Evolutionary conservation across 331 rosid genomes (phyloP).

Genomic region (Quercus lobata): DNA sequence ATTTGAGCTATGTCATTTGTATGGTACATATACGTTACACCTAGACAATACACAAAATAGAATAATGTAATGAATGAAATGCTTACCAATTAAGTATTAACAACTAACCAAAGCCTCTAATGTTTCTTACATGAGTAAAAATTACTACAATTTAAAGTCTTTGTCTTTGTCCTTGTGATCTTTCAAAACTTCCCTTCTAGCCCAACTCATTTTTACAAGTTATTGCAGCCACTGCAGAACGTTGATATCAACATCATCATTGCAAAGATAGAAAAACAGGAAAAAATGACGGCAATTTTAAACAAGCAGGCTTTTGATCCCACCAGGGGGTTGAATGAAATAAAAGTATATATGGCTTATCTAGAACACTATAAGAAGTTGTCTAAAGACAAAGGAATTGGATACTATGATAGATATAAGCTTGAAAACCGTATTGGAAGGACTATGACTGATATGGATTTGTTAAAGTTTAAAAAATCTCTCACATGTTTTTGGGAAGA

Average conservation of each 20-base stretch:
- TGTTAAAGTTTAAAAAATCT: not conserved
- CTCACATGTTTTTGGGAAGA: constrained; percentile 52
- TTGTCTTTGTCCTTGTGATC: not conserved
- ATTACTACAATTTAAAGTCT: not conserved
- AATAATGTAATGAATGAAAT: not conserved
- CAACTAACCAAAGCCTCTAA: too few species aligned
- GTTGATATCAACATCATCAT: not conserved
- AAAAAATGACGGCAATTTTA: not conserved
- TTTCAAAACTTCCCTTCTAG: not conserved
- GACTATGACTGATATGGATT: not conserved
- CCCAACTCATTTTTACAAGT: not conserved
- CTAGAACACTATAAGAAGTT: constrained; percentile 66
- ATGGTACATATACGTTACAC: too few species aligned
- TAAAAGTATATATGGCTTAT: constrained; percentile 36
- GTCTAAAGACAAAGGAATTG: constrained; percentile 4
- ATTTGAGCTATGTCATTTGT: too few species aligned
- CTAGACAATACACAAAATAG: not conserved
- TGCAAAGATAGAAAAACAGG: not conserved
- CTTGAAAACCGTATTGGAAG: not conserved
- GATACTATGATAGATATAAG: constrained; percentile 68
- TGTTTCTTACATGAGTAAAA: not conserved
- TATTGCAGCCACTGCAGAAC: constrained; percentile 37
- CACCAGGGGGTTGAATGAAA: constrained; percentile 6
- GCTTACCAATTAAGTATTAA: not conserved
- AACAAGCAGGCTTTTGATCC: constrained; percentile 15